Percentiles rank a stretch among this genome's conserved stretches.
Evolutionary conservation across 208 protist genomes (phyloP).

Genomic region (Tritrichomonas foetus): DNA sequence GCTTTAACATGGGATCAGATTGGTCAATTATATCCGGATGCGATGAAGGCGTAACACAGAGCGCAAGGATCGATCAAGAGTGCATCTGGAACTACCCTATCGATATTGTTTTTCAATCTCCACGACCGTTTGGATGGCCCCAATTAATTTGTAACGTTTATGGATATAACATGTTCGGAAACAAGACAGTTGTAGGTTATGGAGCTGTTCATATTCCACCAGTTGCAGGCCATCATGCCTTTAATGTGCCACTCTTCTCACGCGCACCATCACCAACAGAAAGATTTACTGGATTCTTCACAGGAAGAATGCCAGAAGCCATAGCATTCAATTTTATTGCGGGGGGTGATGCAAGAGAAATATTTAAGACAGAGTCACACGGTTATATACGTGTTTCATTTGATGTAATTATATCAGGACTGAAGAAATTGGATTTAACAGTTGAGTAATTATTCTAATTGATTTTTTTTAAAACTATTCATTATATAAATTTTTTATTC

Average conservation of each 20-base stretch:
- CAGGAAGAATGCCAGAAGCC: constrained; percentile 29
- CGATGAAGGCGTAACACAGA: constrained; percentile 4
- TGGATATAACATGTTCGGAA: constrained; percentile 47
- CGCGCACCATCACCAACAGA: neutral
- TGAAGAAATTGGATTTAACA: neutral
- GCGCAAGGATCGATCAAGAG: neutral
- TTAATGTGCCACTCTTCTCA: neutral
- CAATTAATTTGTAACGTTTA: constrained; percentile 43
- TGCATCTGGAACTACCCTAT: constrained; percentile 44
- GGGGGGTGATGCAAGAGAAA: constrained; percentile 32
- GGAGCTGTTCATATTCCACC: constrained; percentile 44
- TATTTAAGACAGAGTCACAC: constrained; percentile 23
- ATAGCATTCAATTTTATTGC: constrained; percentile 13
- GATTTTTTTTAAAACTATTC: too few relatives aligned
- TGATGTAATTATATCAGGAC: constrained; percentile 12
- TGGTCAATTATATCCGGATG: constrained; percentile 27
- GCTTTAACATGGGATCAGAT: neutral
- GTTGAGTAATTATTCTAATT: neutral
- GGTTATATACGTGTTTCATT: neutral
- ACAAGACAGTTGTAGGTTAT: constrained; percentile 45
- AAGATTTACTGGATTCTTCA: neutral
- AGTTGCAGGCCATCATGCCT: neutral
- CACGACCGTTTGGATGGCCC: constrained; percentile 44
- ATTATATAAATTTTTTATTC: too few relatives aligned
- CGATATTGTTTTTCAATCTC: constrained; percentile 41